Evolutionary conservation across 805 yeast genomes (phyloP).

Genomic region (Isabelozyma gotoi): DNA sequence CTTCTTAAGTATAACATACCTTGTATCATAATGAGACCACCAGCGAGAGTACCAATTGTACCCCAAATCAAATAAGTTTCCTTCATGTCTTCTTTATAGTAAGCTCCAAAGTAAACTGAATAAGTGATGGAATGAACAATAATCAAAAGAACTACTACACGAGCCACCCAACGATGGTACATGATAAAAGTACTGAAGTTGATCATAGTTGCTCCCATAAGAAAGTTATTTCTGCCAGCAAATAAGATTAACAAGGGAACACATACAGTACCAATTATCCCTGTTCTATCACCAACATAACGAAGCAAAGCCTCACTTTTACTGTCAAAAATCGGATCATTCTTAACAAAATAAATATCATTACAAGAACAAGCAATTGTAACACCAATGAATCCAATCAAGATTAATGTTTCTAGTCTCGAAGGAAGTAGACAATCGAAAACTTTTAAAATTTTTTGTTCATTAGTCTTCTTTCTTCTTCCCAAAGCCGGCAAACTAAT

Average conservation of each 20-base stretch:
- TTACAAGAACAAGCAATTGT: constrained; percentile 14
- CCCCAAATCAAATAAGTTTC: constrained; percentile 33
- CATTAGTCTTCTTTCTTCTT: constrained; percentile 19
- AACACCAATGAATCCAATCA: constrained; percentile 18
- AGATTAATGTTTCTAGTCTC: constrained; percentile 32
- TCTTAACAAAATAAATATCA: constrained; percentile 15
- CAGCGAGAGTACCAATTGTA: constrained; percentile 35
- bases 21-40: constrained; percentile 29
- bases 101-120: constrained; percentile 13
- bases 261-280: constrained; percentile 43
- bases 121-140: constrained; percentile 32
- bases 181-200: constrained; percentile 40
- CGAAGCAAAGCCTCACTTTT: constrained; percentile 19
- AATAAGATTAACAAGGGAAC: constrained; percentile 56
- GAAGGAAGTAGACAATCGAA: constrained; percentile 33
- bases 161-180: constrained; percentile 47
- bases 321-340: constrained; percentile 26
- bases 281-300: constrained; percentile 52
- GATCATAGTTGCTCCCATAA: constrained; percentile 63
- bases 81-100: constrained; percentile 11
- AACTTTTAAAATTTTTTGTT: constrained; percentile 13
- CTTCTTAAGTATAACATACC: constrained; percentile 34
- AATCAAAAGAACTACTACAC: constrained; percentile 26
- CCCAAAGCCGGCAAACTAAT: constrained; percentile 19
- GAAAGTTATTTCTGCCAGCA: constrained; percentile 62